A percentile compares a stretch with the other conserved stretches of the same genome.
phyloP scores from a whole-genome alignment of 495 filamentous ascomycete genomes.

The Extremus antarcticus region DNA sequence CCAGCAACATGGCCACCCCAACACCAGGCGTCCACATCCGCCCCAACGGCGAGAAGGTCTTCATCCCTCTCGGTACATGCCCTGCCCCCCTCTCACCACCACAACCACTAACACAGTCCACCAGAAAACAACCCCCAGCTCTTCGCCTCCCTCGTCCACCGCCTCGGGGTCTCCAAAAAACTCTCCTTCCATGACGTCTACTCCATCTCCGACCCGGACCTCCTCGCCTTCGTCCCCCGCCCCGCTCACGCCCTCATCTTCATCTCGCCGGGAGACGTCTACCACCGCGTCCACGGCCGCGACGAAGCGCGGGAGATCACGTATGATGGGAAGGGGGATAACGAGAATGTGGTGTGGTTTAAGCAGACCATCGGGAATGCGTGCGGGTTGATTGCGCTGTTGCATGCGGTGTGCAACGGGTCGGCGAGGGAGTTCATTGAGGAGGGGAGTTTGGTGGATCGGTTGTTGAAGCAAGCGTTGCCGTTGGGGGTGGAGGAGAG shows the following conservation, averaged over 20 bases:
- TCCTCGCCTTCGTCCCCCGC: constrained; percentile 71
- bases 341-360: constrained; percentile 71
- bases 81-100: too few species aligned
- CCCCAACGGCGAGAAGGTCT: not conserved
- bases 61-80: not conserved
- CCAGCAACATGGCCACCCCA: not conserved
- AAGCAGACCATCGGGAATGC: constrained; percentile 82
- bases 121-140: constrained; percentile 37
- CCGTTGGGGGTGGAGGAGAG: constrained; percentile 46
- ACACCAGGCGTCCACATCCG: not conserved
- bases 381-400: constrained; percentile 72
- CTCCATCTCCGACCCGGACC: constrained; percentile 65
- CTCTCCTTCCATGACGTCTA: constrained; percentile 75
- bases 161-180: constrained; percentile 56
- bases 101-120: too few species aligned
- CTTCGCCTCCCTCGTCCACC: constrained; percentile 63
- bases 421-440: constrained; percentile 35
- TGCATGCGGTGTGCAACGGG: constrained; percentile 65
- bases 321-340: constrained; percentile 41
- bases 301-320: constrained; percentile 41
- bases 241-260: constrained; percentile 72
- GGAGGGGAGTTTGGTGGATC: constrained; percentile 38
- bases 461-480: constrained; percentile 36
- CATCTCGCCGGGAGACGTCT: constrained; percentile 68
- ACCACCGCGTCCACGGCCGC: constrained; percentile 49